phyloP scores from a whole-genome alignment of 2,329 filamentous ascomycete species.

The Fusarium vanettenii region DNA sequence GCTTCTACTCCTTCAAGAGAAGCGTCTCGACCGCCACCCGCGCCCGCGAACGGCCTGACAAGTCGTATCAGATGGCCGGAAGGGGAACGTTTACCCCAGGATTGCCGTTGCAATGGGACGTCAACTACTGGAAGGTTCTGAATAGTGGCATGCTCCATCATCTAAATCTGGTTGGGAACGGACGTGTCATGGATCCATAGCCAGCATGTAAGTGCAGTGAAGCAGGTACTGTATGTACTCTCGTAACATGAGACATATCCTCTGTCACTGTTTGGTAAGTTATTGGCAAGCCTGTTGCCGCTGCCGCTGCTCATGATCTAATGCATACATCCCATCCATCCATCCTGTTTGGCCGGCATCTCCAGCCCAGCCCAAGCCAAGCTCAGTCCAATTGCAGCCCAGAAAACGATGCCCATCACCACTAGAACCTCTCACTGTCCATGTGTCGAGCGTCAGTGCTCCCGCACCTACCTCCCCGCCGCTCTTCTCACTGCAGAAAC shows the following conservation, averaged over 20 bases:
- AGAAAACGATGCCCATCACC: constrained; percentile 4
- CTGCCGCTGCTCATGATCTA: not conserved
- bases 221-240: not conserved
- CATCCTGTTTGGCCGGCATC: not conserved
- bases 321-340: constrained; percentile 17
- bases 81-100: constrained; percentile 37
- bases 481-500: constrained; percentile 22
- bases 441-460: constrained; percentile 30
- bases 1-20: constrained; percentile 8
- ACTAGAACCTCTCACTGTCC: not conserved
- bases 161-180: not conserved
- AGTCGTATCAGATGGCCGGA: constrained; percentile 30
- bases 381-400: constrained; percentile 33
- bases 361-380: constrained; percentile 2
- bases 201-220: not conserved
- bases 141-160: constrained; percentile 26
- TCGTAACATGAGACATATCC: constrained; percentile 4
- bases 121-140: constrained; percentile 17
- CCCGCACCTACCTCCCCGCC: constrained; percentile 1
- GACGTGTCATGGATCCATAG: not conserved
- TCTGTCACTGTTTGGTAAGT: not conserved
- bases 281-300: constrained; percentile 14
- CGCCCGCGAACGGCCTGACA: constrained; percentile 27
- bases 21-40: constrained; percentile 31
- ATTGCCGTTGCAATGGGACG: constrained; percentile 35